Evolutionary conservation across 2,329 filamentous ascomycete genomes (phyloP), one percentile per base, ranked within the genome.

Genomic region (Canariomyces notabilis): DNA sequence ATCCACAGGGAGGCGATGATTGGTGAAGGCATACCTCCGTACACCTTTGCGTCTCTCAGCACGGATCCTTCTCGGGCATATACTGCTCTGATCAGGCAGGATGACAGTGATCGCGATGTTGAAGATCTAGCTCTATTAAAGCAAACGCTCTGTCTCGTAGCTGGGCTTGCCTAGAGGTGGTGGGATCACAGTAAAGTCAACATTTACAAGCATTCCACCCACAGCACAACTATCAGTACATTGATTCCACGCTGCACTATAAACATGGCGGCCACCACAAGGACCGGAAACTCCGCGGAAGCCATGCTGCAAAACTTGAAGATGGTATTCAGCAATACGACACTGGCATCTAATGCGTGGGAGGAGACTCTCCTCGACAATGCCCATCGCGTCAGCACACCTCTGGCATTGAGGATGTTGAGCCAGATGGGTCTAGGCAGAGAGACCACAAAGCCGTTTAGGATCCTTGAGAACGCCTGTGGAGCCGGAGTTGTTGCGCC

Each of bases 401-500:
- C 59, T 2, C 51, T 61, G 4, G 60, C 54, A 4, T 14, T 20
- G 9, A 48, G 41, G 14, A 31, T 63, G 51, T 60, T 69, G 20
- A 43, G 44, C 15, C 60, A 67, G 50, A 65, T 63, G 26, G 61
- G 61, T 1, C 53, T 67, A 14, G 48, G 54, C 40, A 35, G 49
- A 4, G 45, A 49, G 12, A 57, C 55, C 2, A 48, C 42, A 8
- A 50, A 50, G 5, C 67, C 70, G 0, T 61, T 74, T 38, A 38
- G 41, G 2, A 53, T 80, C 19, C 57, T 81, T 9, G 77, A 81
- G 48, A 71, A 70, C 51, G 76, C 73, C 6, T 80, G 76, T 45
- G 77, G 77, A 0, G 66, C 67, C 4, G 77, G 76, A 0, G 65
- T 76, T 14, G 63, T 77, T 11, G 71, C 70, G 1, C 67, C 70